Percentiles rank a stretch among this genome's conserved stretches.
These are phyloP conservation scores for Neofusicoccum kwambonambiense DNA, from an alignment of 2,329 filamentous ascomycete species.

Conservation along the genomic window DNA sequence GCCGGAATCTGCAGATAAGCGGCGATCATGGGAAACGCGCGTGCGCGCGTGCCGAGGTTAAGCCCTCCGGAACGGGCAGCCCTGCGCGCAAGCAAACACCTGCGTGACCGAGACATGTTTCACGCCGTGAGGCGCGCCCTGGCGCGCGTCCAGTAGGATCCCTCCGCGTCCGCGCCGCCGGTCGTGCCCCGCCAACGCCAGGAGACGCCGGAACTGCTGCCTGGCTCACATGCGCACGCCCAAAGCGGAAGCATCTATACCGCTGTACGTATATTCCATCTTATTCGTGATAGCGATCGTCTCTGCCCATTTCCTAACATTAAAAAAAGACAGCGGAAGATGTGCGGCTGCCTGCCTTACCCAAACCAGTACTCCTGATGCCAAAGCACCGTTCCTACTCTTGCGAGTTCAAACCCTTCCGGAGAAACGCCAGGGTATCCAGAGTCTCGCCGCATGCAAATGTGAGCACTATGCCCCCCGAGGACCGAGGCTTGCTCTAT, in stretches of 20 bases:
- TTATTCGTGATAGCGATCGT: slow-evolving; percentile 12
- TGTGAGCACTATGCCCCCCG: neutral
- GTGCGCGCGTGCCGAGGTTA: slow-evolving; percentile 1
- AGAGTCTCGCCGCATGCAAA: slow-evolving; percentile 6
- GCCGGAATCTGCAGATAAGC: slow-evolving; percentile 6
- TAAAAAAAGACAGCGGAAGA: neutral
- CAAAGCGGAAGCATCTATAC: neutral
- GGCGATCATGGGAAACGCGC: slow-evolving; percentile 3
- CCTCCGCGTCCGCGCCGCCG: neutral
- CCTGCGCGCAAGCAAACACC: neutral
- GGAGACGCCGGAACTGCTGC: neutral
- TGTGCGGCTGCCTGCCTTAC: neutral
- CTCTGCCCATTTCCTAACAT: slow-evolving; percentile 9
- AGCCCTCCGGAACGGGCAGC: neutral
- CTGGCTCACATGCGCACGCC: neutral
- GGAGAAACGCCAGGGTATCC: slow-evolving; percentile 19
- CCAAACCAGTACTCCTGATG: slow-evolving; percentile 7
- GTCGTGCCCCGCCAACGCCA: neutral
- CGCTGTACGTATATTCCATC: neutral
- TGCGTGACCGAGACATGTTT: slow-evolving; percentile 5
- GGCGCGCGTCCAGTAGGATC: neutral
- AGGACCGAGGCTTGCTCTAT: slow-evolving; percentile 35
- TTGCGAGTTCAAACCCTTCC: neutral
- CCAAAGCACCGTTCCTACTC: neutral
- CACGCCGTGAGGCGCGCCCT: neutral